A percentile compares a stretch with the other conserved stretches of the same genome.
phyloP scores from a whole-genome alignment of 1,284 basidiomycete genomes.

The Leccinum subfulvum region DNA sequence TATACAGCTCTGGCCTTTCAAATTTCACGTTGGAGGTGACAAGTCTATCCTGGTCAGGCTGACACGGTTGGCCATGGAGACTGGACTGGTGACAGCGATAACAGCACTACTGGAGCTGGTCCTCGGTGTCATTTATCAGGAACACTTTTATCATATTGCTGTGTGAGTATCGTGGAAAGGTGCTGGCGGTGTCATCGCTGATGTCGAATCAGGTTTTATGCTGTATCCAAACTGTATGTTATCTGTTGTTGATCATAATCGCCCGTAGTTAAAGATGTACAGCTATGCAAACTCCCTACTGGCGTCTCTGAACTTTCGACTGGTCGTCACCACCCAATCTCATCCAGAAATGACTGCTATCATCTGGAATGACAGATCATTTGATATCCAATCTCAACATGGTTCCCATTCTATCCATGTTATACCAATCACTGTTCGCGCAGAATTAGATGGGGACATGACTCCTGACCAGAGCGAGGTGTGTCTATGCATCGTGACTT shows the following conservation, averaged over 20 bases:
- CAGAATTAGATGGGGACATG: background rate
- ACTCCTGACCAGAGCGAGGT: background rate
- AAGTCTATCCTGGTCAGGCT: slow-evolving; percentile 13
- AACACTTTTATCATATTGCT: slow-evolving; percentile 16
- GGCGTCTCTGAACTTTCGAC: slow-evolving; percentile 21
- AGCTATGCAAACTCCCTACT: slow-evolving; percentile 29
- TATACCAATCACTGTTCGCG: background rate
- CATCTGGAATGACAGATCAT: slow-evolving; percentile 9
- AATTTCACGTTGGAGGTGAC: slow-evolving; percentile 4
- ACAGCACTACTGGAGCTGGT: slow-evolving; percentile 23
- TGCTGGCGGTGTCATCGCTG: background rate
- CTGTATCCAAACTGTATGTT: slow-evolving; percentile 27
- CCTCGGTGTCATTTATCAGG: slow-evolving; percentile 7
- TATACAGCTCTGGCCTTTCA: slow-evolving; percentile 19
- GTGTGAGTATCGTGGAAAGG: slow-evolving; percentile 16
- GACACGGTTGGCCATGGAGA: slow-evolving; percentile 27
- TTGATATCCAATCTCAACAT: background rate
- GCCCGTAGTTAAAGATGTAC: background rate
- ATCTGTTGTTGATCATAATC: background rate
- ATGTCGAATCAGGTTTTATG: slow-evolving; percentile 19
- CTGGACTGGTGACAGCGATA: slow-evolving; percentile 24
- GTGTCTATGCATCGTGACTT: background rate
- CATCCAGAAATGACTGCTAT: slow-evolving; percentile 7
- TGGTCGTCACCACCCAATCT: slow-evolving; percentile 15
- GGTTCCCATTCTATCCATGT: background rate